These are phyloP conservation scores for Tanacetum coccineum DNA, from an alignment of 129 eudicot species.

Conservation along the genomic window DNA sequence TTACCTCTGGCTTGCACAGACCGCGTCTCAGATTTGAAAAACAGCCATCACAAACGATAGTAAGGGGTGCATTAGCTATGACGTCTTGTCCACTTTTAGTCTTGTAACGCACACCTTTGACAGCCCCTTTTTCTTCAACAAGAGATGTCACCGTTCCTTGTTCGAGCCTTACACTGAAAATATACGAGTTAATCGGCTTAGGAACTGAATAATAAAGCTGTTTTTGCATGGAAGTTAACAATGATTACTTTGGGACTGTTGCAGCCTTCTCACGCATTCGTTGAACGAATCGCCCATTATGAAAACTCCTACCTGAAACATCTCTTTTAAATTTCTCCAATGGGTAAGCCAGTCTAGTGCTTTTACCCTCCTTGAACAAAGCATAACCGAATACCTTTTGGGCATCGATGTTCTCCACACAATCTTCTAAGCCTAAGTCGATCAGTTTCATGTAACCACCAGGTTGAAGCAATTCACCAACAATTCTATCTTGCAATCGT, in stretches of 20 bases:
- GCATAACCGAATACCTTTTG: conserved; percentile 66
- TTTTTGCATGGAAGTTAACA: neutral
- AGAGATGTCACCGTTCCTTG: conserved; percentile 75
- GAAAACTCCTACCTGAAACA: conserved; percentile 59
- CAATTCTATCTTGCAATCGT: conserved; percentile 55
- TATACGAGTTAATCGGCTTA: neutral
- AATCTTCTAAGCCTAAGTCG: conserved; percentile 59
- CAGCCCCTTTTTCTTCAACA: conserved; percentile 55
- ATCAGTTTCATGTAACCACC: conserved; percentile 57
- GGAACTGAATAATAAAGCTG: neutral
- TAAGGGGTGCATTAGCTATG: conserved; percentile 57
- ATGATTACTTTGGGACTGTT: conserved; percentile 50
- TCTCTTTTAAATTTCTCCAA: conserved; percentile 42
- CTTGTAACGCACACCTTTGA: conserved; percentile 68
- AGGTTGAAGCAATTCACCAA: conserved; percentile 61
- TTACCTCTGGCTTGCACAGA: conserved; percentile 69
- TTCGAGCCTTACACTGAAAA: conserved; percentile 55
- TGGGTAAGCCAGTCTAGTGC: conserved; percentile 50
- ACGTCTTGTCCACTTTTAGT: conserved; percentile 48
- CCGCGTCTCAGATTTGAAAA: conserved; percentile 72
- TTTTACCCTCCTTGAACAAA: conserved; percentile 51
- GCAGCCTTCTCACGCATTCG: conserved; percentile 67
- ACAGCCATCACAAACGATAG: conserved; percentile 80
- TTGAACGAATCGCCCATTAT: conserved; percentile 64
- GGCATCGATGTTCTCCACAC: conserved; percentile 59